Evolutionary conservation across 768 basidiomycete species (phyloP).

Genomic region (Kwoniella pini): DNA sequence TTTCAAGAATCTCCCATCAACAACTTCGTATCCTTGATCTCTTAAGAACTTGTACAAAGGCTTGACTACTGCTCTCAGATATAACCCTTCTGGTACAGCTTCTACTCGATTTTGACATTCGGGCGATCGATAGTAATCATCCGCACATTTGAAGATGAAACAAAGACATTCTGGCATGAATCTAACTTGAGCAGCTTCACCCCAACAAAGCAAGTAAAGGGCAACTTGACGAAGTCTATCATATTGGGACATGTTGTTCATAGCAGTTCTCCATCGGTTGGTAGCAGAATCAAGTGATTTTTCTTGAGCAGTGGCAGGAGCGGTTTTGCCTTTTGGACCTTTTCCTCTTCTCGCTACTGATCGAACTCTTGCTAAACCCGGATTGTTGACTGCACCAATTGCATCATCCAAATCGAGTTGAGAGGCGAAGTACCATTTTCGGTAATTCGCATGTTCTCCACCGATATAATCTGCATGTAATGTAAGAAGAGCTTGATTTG

Average conservation of each 20-base stretch:
- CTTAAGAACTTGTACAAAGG: slow-evolving; percentile 95
- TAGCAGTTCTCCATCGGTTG: slow-evolving; percentile 92
- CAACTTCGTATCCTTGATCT: slow-evolving; percentile 95
- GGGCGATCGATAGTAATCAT: slow-evolving; percentile 98
- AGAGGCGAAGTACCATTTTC: slow-evolving; percentile 99
- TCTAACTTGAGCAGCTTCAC: slow-evolving; percentile 94
- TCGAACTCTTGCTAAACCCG: slow-evolving; percentile 79
- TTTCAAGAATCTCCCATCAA: slow-evolving; percentile 91
- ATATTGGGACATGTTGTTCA: slow-evolving; percentile 98
- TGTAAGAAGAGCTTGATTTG: slow-evolving; percentile 89
- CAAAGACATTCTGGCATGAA: slow-evolving; percentile 95
- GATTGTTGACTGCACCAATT: slow-evolving; percentile 86
- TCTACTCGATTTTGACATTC: slow-evolving; percentile 93
- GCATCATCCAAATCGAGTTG: slow-evolving; percentile 98
- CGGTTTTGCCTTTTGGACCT: slow-evolving; percentile 54
- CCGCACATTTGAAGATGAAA: slow-evolving; percentile 99
- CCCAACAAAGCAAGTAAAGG: slow-evolving; percentile 93
- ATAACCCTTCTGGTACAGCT: slow-evolving; percentile 92
- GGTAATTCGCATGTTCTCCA: slow-evolving; percentile 96
- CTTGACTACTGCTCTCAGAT: slow-evolving; percentile 83
- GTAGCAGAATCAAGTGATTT: slow-evolving; percentile 86
- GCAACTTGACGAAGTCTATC: slow-evolving; percentile 96
- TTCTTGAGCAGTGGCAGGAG: slow-evolving; percentile 59
- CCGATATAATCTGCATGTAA: slow-evolving; percentile 99
- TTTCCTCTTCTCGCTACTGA: slow-evolving; percentile 69